Percentiles rank a stretch among this genome's conserved stretches.
Evolutionary conservation across 805 yeast species (phyloP).

Genomic region (Candida railenensis): DNA sequence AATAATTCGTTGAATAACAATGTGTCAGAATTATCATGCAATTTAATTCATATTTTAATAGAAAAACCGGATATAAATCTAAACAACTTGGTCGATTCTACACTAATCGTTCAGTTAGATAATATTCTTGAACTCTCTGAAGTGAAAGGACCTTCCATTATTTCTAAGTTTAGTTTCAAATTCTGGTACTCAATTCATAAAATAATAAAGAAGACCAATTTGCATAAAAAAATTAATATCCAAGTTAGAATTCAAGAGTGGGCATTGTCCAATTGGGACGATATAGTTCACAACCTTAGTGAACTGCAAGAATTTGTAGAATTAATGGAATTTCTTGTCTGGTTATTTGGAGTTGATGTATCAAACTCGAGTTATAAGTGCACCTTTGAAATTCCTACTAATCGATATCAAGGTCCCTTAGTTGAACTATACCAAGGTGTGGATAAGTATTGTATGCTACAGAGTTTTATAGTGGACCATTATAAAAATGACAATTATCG

Average conservation of each 20-base stretch:
- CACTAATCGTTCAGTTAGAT: slow-evolving; percentile 46
- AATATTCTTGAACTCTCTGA: slow-evolving; percentile 54
- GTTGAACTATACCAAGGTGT: background rate
- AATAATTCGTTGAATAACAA: background rate
- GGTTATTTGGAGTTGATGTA: slow-evolving; percentile 39
- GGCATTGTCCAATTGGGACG: slow-evolving; percentile 49
- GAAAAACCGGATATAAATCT: background rate
- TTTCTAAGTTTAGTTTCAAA: slow-evolving; percentile 46
- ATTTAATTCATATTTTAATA: slow-evolving; percentile 13
- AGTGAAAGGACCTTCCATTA: slow-evolving; percentile 55
- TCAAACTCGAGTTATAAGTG: background rate
- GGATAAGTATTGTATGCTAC: background rate
- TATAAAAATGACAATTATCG: background rate
- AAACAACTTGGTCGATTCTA: slow-evolving; percentile 28
- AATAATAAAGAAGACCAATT: slow-evolving; percentile 32
- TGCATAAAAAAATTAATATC: slow-evolving; percentile 24
- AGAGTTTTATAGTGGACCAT: slow-evolving; percentile 1
- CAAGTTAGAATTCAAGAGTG: slow-evolving; percentile 44
- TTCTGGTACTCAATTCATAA: slow-evolving; percentile 53
- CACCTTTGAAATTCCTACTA: background rate
- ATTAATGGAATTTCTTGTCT: slow-evolving; percentile 37
- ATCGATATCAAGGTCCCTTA: background rate
- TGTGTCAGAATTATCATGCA: slow-evolving; percentile 25
- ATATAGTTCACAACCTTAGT: slow-evolving; percentile 9
- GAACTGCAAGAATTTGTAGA: slow-evolving; percentile 3